phyloP scores from a whole-genome alignment of 2,329 filamentous ascomycete species.

The Ascochyta pisi region DNA sequence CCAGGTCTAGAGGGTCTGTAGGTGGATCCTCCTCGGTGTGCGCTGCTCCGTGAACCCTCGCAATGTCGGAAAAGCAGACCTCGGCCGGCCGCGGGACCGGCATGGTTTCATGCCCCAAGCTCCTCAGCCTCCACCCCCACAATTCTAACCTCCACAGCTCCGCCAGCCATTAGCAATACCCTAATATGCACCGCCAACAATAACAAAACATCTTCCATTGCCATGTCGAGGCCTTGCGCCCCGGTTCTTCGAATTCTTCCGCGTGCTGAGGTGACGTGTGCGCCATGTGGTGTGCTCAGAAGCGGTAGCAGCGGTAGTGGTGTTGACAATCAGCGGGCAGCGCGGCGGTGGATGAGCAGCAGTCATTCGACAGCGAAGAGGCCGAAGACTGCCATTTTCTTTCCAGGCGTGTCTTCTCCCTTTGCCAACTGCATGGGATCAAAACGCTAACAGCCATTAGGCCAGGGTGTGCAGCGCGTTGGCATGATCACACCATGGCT shows the following conservation, averaged over 20 bases:
- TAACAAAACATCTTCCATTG: constrained; percentile 1
- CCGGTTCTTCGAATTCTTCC: constrained; percentile 10
- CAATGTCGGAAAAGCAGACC: constrained; percentile 4
- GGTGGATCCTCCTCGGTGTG: constrained; percentile 11
- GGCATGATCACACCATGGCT: constrained; percentile 89
- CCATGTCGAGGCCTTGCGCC: constrained; percentile 7
- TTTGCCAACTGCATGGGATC: not conserved
- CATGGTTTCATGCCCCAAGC: constrained; percentile 11
- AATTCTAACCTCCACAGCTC: constrained; percentile 12
- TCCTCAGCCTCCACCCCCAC: constrained; percentile 17
- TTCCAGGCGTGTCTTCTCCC: constrained; percentile 39
- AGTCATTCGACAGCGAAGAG: constrained; percentile 28
- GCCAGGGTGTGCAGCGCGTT: constrained; percentile 87
- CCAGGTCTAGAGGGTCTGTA: not conserved
- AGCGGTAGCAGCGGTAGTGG: not conserved
- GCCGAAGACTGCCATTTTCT: constrained; percentile 50
- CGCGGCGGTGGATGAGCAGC: constrained; percentile 42
- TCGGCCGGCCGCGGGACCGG: constrained; percentile 14
- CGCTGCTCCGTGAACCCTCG: constrained; percentile 4
- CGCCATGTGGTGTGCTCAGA: constrained; percentile 1
- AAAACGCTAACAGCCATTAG: constrained; percentile 53
- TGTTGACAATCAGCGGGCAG: not conserved
- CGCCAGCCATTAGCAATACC: not conserved
- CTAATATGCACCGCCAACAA: constrained; percentile 12
- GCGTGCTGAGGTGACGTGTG: constrained; percentile 7